Percentiles rank a stretch among this genome's conserved stretches.
Evolutionary conservation across 441 rosid genomes (phyloP).

Genomic region (Pelargonium australe): DNA sequence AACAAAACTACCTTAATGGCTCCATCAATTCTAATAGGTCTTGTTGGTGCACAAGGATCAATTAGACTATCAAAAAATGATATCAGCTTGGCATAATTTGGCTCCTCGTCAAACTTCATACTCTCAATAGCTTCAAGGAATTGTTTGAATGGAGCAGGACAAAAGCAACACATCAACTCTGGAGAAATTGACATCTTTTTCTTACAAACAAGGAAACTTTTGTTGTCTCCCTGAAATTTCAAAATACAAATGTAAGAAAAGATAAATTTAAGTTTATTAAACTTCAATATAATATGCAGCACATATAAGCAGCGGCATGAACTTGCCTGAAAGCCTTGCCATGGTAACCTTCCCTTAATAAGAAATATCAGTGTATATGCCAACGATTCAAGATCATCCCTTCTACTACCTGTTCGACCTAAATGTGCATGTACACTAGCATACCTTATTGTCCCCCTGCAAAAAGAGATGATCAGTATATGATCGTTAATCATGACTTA

Average conservation of each 20-base stretch:
- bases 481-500: not conserved
- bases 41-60: conserved; percentile 71
- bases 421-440: conserved; percentile 98
- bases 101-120: conserved; percentile 91
- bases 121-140: conserved; percentile 86
- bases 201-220: conserved; percentile 92
- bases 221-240: conserved; percentile 66
- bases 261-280: not conserved
- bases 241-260: not conserved
- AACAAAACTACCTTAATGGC: conserved; percentile 66
- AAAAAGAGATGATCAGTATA: conserved; percentile 10
- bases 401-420: conserved; percentile 90
- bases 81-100: conserved; percentile 77
- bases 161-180: conserved; percentile 71
- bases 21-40: conserved; percentile 94
- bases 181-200: conserved; percentile 96
- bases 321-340: conserved; percentile 94
- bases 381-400: conserved; percentile 96
- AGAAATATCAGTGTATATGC: conserved; percentile 96
- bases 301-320: not conserved
- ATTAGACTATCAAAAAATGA: conserved; percentile 86
- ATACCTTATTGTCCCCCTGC: conserved; percentile 93
- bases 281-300: not conserved
- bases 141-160: conserved; percentile 73
- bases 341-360: conserved; percentile 83